Evolutionary conservation across 306 rosid species (phyloP), one percentile per base, ranked within the genome.

Genomic region (Lathyrus oleraceus): DNA sequence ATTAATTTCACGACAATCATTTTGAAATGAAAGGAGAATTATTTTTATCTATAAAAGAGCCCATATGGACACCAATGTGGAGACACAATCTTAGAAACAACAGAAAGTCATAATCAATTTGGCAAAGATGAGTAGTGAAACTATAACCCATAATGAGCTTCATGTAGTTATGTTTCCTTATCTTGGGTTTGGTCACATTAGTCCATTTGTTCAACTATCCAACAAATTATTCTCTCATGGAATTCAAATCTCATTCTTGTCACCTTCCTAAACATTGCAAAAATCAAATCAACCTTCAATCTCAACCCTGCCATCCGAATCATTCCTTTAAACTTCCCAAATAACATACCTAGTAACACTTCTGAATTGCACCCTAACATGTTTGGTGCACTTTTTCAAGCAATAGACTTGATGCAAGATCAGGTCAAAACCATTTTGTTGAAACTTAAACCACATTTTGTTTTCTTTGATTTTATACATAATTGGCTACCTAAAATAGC

Each of bases 141-240:
- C 5, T 4, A 1, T 54, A 12, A 23, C 5, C 6, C 17, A 19
- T 3, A 0, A 10, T 5, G 4, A 65, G 14, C 71, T 81, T 12
- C 85, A 81, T 59, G 69, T 78, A 6, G 84, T 72, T 1, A 81
- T 84, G 85, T 81, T 81, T 30, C 88, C 89, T 4, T 76, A 67
- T 71, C 74, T 81, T 11, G 90, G 82, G 45, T 86, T 83, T 56
- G 87, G 86, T 23, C 88, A 85, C 45, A 75, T 85, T 4, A 78
- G 78, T 5, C 84, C 88, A n/a, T 85, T 85, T 52, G 77, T 76
- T 8, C 84, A 85, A 40, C 74, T 85, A 5, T 81, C 89, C 40
- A 81, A 85, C 86, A 85, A 79, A 68, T 58, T 85, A 20, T 63
- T 78, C 25, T 72, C 82, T 27, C 78, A 79, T 16, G 82, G 82